Percentiles rank a stretch among this genome's conserved stretches.
Conservation (phyloP, 352 stramenopile genomes). For the Phytophthora ohioensis region DNA sequence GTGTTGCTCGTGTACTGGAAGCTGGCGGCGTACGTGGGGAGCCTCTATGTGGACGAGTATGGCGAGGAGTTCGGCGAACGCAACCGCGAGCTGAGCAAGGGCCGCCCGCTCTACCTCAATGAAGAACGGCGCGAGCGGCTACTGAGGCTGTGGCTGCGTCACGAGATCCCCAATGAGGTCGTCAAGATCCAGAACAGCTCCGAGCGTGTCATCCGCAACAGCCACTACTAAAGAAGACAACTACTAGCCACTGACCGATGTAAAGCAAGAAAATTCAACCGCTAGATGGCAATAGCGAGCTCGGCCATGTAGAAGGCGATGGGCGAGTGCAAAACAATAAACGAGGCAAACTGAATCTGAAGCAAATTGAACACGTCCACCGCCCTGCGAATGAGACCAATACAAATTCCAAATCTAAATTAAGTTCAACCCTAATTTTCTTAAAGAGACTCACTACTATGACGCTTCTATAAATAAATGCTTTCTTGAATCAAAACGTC, state of each 20-base stretch:
- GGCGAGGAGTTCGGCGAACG: slow-evolving; percentile 89
- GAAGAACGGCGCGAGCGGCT: slow-evolving; percentile 73
- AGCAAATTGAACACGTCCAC: background rate
- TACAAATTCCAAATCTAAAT: no score
- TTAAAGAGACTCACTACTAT: no score
- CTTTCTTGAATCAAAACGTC: background rate
- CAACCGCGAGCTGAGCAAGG: slow-evolving; percentile 84
- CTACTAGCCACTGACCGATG: slow-evolving; percentile 3
- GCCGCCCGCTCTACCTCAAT: slow-evolving; percentile 84
- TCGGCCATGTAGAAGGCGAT: slow-evolving; percentile 3
- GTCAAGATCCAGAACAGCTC: slow-evolving; percentile 91
- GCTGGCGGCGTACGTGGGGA: slow-evolving; percentile 82
- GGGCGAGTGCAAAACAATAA: slow-evolving; percentile 21
- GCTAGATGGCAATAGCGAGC: slow-evolving; percentile 26
- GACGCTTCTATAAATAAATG: background rate
- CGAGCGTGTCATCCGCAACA: slow-evolving; percentile 90
- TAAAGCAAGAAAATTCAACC: slow-evolving; percentile 10
- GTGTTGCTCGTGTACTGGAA: slow-evolving; percentile 91
- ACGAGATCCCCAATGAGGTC: slow-evolving; percentile 89
- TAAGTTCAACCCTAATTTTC: slow-evolving; percentile 12
- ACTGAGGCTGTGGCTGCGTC: slow-evolving; percentile 76
- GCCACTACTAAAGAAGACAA: slow-evolving; percentile 68
- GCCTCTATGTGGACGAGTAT: slow-evolving; percentile 90
- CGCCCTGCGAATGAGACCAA: no score
- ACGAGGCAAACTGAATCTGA: slow-evolving; percentile 26